These are phyloP conservation scores for Hepatocystis sp. DNA, from an alignment of 169 alveolate genomes.

Conservation along the genomic window DNA sequence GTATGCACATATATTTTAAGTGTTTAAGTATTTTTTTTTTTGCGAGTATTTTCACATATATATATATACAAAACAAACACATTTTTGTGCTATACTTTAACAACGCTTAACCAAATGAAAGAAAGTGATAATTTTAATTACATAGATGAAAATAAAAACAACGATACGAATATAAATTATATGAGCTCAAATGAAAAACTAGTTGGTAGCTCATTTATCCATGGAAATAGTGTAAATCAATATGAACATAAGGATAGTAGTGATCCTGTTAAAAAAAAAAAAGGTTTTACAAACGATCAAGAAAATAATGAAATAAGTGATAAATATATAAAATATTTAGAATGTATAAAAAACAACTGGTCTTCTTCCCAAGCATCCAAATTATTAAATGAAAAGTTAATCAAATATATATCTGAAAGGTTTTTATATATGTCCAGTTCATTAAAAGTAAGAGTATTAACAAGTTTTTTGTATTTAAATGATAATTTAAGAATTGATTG, in stretches of 20 bases:
- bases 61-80: too few relatives aligned
- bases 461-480: conserved; percentile 82
- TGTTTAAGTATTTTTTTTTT: too few relatives aligned
- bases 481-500: conserved; percentile 78
- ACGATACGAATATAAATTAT: conserved; percentile 5
- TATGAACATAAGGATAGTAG: conserved; percentile 11
- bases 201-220: background rate
- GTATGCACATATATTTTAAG: too few relatives aligned
- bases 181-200: background rate
- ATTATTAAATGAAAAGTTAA: conserved; percentile 82
- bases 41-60: too few relatives aligned
- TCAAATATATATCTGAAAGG: conserved; percentile 83
- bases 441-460: conserved; percentile 85
- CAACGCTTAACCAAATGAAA: too few relatives aligned
- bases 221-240: conserved; percentile 2
- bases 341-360: conserved; percentile 85
- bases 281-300: conserved; percentile 11
- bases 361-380: conserved; percentile 89
- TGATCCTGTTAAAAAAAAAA: background rate
- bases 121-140: too few relatives aligned
- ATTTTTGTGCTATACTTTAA: too few relatives aligned
- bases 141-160: conserved; percentile 2
- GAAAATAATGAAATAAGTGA: conserved; percentile 69
- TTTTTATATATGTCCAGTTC: conserved; percentile 86
- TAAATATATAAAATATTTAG: conserved; percentile 75